Evolutionary conservation across 257 asterid genomes (phyloP), one percentile per base, ranked within the genome.

Genomic region (Lithospermum erythrorhizon): DNA sequence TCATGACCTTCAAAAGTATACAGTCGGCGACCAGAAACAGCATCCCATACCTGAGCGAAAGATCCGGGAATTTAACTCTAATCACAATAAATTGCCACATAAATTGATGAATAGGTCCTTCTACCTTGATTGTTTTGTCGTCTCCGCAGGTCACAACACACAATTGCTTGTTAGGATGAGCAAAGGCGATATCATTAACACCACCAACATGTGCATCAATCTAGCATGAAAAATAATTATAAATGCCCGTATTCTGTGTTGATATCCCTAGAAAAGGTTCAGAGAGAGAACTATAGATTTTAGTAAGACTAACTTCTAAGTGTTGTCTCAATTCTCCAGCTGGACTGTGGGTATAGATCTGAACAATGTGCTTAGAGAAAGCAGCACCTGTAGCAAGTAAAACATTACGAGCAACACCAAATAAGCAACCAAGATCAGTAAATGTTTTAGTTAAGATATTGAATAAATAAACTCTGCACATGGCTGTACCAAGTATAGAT

Each of bases 121-220:
- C n/a, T 70, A 87, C 96, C 96, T 87, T 84, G 55, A 90, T 90
- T 19, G 90, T 84, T 81, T 82, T 87, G 82, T 90, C 97, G 64
- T 90, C 97, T 27, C 97, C 97, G 59, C 97, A 87, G 37, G 97
- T 90, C 58, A 90, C 90, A 64, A 90, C 55, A 70, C 96, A 81
- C 14, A 90, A 95, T 78, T 87, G 96, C 83, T 87, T 90, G 73
- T 84, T 90, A 59, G 97, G 96, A 67, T 90, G 89, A 49, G 95
- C 87, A 51, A 89, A 89, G 61, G 97, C 95, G 74, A 89, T 82
- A 72, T 89, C 97, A 77, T 87, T 89, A 65, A 89, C 97, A 41
- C 93, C 95, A 56, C 97, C 97, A 58, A 70, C 45, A 78, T 90
- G 97, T 74, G 97, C 95, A 71, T 87, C 97, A 67, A 90, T 84